Base-by-base conservation (phyloP, 106 monocot species). In the Dendrobium huoshanense region DNA sequence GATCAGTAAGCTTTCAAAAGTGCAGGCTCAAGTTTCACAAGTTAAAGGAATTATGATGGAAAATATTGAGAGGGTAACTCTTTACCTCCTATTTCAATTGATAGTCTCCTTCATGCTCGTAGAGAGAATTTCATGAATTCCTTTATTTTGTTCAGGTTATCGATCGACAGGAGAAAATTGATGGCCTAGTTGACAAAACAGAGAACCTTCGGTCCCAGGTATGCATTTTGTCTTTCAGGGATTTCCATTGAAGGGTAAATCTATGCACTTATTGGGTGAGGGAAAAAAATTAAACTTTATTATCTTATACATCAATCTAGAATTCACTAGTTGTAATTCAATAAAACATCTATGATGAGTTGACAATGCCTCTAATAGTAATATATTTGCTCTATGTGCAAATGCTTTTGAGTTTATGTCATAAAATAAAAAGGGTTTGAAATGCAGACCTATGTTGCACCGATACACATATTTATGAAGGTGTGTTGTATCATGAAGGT, bases 41-140 rank as follows among this genome's bases (percentile, higher is more conserved):
- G 94, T 95, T 41, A 95, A 92, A 84, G 89, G 92, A 40, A 89
- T 89, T 24, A 92, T 92, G 92, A 92, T 88, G 89, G 92, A 89
- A 81, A 95, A 95, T 75, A 95, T 95, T 11, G 94, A 95, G 19
- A 95, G 88, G 88, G 94, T 95, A 65, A 77, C 49, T 5, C 41
- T 65, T 68, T 2, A 6, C 29, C 17, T 25, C 9, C 33, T 31
- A 11, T 70, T 70, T 70, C 37, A 33, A 11, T 16, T 22, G 10
- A 70, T 33, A 11, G 8, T 15, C 29, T 13, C 15, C 15, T 33
- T 33, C 15, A 70, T 70, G 29, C 1, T 15, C 24, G 2, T 65
- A 10, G 37, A 11, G 74, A 43, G 74, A 4, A 9, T 44, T 74
- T 43, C 31, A 31, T 31, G 31, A 31, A 31, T 31, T 31, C 31